These are phyloP conservation scores for Microdochium paspali DNA, from an alignment of 2,329 filamentous ascomycete genomes.

Conservation along the genomic window DNA sequence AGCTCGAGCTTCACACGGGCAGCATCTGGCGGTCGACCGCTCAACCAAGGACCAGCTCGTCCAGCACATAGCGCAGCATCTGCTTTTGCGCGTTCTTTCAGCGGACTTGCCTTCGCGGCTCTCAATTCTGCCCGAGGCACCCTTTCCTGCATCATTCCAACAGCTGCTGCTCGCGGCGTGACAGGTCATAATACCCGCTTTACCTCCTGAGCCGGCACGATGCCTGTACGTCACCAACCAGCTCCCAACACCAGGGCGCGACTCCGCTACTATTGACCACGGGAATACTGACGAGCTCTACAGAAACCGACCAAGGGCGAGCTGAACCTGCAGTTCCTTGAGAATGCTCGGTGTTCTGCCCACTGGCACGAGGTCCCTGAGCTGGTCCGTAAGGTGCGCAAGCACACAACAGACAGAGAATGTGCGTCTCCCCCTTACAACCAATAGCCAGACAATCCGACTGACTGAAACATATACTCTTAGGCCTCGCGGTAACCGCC, in stretches of 20 bases:
- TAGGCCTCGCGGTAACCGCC: constrained; percentile 62
- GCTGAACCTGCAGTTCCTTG: constrained; percentile 73
- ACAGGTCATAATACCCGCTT: not conserved
- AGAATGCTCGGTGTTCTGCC: constrained; percentile 78
- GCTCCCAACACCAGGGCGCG: not conserved
- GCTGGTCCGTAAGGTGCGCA: constrained; percentile 83
- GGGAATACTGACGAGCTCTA: not conserved
- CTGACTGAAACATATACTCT: constrained; percentile 9
- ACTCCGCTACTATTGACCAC: not conserved
- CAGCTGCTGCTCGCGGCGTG: not conserved
- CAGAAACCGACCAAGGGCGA: constrained; percentile 63
- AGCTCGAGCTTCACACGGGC: too few relatives aligned
- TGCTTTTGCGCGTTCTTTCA: too few relatives aligned
- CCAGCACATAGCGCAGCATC: too few relatives aligned
- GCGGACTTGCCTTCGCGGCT: too few relatives aligned
- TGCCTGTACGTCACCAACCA: not conserved
- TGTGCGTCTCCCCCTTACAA: constrained; percentile 48
- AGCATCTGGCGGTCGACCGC: too few relatives aligned
- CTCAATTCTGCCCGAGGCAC: too few relatives aligned
- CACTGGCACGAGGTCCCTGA: constrained; percentile 83
- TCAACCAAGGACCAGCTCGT: too few relatives aligned
- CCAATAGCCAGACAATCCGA: not conserved
- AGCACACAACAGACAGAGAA: constrained; percentile 77
- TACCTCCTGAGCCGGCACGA: not conserved
- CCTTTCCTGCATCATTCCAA: not conserved